Conservation (phyloP, 768 basidiomycete species). For the Mycena pura region DNA sequence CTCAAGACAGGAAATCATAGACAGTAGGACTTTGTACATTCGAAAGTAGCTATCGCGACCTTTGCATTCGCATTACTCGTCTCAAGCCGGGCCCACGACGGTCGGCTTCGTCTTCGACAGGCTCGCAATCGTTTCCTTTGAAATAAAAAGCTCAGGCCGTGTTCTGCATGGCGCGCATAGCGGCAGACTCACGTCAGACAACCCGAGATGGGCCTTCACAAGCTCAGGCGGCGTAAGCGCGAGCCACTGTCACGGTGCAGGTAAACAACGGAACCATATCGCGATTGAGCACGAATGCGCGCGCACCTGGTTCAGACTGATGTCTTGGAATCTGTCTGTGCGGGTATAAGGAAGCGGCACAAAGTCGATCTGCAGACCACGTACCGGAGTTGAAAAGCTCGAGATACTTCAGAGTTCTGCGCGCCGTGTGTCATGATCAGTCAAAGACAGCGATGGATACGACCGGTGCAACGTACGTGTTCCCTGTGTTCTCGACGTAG, state of each 20-base stretch:
- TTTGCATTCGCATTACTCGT: too few species aligned
- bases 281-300: not conserved
- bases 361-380: too few species aligned
- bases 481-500: conserved; percentile 62
- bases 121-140: conserved; percentile 27
- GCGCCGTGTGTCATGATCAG: not conserved
- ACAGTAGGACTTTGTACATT: too few species aligned
- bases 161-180: too few species aligned
- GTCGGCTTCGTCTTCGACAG: conserved; percentile 26
- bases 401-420: conserved; percentile 48
- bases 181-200: conserved; percentile 39
- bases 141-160: not conserved
- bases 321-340: conserved; percentile 40
- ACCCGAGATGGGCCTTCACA: conserved; percentile 51
- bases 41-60: too few species aligned
- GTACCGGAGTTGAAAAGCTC: conserved; percentile 54
- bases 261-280: not conserved
- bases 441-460: too few species aligned
- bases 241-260: conserved; percentile 44
- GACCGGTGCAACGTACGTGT: conserved; percentile 32
- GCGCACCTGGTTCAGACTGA: conserved; percentile 55
- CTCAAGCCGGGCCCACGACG: too few species aligned
- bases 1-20: too few species aligned
- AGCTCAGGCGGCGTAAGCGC: conserved; percentile 53
- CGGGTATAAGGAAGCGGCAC: conserved; percentile 1